Evolutionary conservation across 1,139 yeast genomes (phyloP).

Genomic region (Nadsonia starkeyi-henricii): DNA sequence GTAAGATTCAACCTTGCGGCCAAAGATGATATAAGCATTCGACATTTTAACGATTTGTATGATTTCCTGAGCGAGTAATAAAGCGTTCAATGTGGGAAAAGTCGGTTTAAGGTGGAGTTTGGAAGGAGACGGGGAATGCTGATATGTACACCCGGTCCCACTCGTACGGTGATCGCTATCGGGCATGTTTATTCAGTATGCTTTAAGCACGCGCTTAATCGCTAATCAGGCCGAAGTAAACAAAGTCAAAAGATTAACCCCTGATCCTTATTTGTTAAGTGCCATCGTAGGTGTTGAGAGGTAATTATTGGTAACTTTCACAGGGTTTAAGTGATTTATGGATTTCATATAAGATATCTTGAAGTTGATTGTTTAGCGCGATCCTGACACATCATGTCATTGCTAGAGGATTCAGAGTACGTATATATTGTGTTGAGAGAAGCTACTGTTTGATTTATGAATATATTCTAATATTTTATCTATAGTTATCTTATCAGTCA

Average conservation of each 20-base stretch:
- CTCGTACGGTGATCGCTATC: background rate
- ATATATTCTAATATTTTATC: constrained; percentile 1
- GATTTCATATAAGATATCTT: no score
- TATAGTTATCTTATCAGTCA: constrained; percentile 20
- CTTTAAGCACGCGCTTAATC: no score
- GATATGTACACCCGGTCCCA: constrained; percentile 1
- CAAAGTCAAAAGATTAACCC: no score
- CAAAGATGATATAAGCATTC: constrained; percentile 62
- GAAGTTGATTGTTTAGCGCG: background rate
- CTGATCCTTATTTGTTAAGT: no score
- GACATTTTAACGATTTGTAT: constrained; percentile 23
- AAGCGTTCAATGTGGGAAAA: background rate
- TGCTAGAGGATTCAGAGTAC: constrained; percentile 19
- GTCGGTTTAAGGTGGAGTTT: background rate
- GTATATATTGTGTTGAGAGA: constrained; percentile 3
- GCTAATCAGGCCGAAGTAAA: no score
- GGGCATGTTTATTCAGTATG: no score
- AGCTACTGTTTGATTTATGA: background rate
- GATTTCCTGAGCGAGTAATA: background rate
- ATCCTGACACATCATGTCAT: constrained; percentile 13
- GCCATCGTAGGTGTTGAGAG: no score
- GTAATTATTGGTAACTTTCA: no score
- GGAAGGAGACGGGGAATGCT: background rate
- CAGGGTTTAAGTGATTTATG: no score
- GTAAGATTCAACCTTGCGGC: constrained; percentile 63